These are phyloP conservation scores for Cladosporium sp. DNA, from an alignment of 2,329 filamentous ascomycete genomes.

Conservation along the genomic window DNA sequence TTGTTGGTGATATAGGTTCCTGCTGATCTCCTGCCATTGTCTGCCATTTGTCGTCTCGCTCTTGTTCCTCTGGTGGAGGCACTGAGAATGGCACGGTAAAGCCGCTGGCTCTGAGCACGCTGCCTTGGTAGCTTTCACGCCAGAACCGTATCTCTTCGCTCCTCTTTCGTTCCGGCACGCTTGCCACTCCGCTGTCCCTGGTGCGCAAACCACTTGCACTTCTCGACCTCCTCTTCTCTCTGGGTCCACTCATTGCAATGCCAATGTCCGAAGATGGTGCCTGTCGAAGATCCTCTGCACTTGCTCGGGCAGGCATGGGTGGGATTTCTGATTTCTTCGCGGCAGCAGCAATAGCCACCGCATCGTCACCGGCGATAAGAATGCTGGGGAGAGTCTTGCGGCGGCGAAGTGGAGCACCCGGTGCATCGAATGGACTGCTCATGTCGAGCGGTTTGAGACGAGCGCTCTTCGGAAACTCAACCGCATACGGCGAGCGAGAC, in stretches of 20 bases:
- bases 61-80: slow-evolving; percentile 13
- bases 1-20: neutral
- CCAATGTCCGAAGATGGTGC: slow-evolving; percentile 13
- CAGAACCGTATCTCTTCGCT: slow-evolving; percentile 34
- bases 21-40: neutral
- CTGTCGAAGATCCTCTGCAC: neutral
- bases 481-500: slow-evolving; percentile 30
- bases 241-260: slow-evolving; percentile 16
- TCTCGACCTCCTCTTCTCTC: slow-evolving; percentile 30
- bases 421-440: slow-evolving; percentile 28
- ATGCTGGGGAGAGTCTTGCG: slow-evolving; percentile 31
- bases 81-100: slow-evolving; percentile 17
- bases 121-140: slow-evolving; percentile 30
- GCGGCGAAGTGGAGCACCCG: slow-evolving; percentile 22
- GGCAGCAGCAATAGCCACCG: slow-evolving; percentile 16
- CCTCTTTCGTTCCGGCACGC: slow-evolving; percentile 24
- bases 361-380: slow-evolving; percentile 24
- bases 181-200: slow-evolving; percentile 6
- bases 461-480: slow-evolving; percentile 34
- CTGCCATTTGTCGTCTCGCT: slow-evolving; percentile 11
- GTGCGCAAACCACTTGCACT: slow-evolving; percentile 30
- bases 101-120: slow-evolving; percentile 27
- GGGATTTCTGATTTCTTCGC: slow-evolving; percentile 12
- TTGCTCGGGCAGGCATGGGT: slow-evolving; percentile 8
- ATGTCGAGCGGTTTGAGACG: slow-evolving; percentile 33